Conservation (phyloP, 2,329 filamentous ascomycete species). For the Ceratocystis huliohia region DNA sequence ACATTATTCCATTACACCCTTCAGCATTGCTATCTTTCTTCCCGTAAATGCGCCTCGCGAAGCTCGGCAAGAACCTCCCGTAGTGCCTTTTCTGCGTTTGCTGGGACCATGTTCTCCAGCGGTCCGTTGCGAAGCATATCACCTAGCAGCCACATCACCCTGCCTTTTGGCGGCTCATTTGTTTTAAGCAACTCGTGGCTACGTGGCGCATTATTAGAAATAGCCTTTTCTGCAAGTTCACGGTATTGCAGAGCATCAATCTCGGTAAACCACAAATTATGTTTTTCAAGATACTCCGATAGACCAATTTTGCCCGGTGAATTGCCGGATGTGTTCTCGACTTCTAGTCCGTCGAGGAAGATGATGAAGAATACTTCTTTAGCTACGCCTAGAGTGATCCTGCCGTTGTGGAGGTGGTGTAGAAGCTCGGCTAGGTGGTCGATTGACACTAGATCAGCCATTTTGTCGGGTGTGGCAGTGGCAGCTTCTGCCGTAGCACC, state of each 20-base stretch:
- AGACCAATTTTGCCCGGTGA: slow-evolving; percentile 38
- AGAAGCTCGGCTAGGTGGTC: slow-evolving; percentile 40
- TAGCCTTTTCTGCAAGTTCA: slow-evolving; percentile 33
- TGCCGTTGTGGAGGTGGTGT: slow-evolving; percentile 34
- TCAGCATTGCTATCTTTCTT: neutral
- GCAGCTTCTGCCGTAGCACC: neutral
- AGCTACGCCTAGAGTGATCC: slow-evolving; percentile 45
- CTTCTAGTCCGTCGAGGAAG: slow-evolving; percentile 9
- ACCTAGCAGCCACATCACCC: slow-evolving; percentile 48
- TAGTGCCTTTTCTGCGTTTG: slow-evolving; percentile 38
- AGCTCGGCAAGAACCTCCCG: slow-evolving; percentile 20
- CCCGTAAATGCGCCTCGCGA: neutral
- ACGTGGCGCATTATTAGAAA: slow-evolving; percentile 35
- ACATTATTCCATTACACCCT: neutral
- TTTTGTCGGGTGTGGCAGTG: slow-evolving; percentile 30
- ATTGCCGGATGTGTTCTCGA: slow-evolving; percentile 28
- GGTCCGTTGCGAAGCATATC: slow-evolving; percentile 44
- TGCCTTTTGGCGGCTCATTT: slow-evolving; percentile 40
- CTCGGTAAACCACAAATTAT: slow-evolving; percentile 44
- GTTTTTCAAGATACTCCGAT: slow-evolving; percentile 38
- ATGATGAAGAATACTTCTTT: slow-evolving; percentile 36
- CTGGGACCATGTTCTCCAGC: slow-evolving; percentile 43
- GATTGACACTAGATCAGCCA: slow-evolving; percentile 36
- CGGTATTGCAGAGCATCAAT: slow-evolving; percentile 37
- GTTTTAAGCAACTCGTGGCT: slow-evolving; percentile 34